A percentile compares a stretch with the other conserved stretches of the same genome.
Evolutionary conservation across 345 rosid genomes (phyloP).

Genomic region (Pugionium cornutum): DNA sequence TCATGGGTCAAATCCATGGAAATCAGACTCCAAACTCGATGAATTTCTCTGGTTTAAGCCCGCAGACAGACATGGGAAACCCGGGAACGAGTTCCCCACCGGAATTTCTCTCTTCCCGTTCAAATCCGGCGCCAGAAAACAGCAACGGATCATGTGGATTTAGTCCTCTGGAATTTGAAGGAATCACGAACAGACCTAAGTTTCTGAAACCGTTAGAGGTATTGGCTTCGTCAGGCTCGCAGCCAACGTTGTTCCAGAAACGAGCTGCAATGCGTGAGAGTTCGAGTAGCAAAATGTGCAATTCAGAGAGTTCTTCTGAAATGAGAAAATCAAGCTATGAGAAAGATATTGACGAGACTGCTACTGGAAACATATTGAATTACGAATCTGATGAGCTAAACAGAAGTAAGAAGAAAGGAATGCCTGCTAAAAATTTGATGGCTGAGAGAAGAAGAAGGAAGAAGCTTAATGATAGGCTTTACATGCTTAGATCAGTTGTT

Average conservation of each 20-base stretch:
- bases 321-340: conserved; percentile 40
- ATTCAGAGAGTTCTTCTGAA: conserved; percentile 51
- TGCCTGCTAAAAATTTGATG: conserved; percentile 94
- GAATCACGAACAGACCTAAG: conserved; percentile 47
- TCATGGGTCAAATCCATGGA: conserved; percentile 48
- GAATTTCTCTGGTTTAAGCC: conserved; percentile 33
- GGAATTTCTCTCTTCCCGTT: conserved; percentile 31
- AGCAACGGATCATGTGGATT: conserved; percentile 28
- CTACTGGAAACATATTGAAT: conserved; percentile 48
- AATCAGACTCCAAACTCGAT: conserved; percentile 45
- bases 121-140: conserved; percentile 42
- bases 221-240: conserved; percentile 49
- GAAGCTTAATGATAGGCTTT: conserved; percentile 95
- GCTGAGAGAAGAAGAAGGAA: conserved; percentile 94
- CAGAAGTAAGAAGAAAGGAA: conserved; percentile 80
- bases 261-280: conserved; percentile 64
- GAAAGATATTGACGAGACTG: conserved; percentile 23
- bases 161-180: conserved; percentile 43
- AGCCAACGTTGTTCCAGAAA: conserved; percentile 74
- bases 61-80: background rate
- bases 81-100: conserved; percentile 32
- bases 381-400: conserved; percentile 67
- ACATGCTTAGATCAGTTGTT: conserved; percentile 96
- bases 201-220: conserved; percentile 58
- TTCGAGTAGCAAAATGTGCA: conserved; percentile 47